Conservation (phyloP, 352 stramenopile species). For the Pythium periplocum region DNA sequence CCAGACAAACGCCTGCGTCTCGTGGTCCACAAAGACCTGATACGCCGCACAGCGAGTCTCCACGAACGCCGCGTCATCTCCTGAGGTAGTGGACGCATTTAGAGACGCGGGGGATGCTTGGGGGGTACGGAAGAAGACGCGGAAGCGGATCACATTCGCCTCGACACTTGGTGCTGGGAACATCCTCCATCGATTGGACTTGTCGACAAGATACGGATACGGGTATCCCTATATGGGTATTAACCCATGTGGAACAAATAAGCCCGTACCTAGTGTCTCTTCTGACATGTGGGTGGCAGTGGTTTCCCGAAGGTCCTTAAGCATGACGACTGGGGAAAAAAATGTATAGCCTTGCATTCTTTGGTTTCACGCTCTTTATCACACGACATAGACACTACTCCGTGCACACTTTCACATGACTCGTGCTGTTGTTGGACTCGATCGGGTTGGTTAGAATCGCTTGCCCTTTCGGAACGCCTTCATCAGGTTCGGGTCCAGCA, state of each 20-base stretch:
- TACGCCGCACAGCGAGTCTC: conserved; percentile 11
- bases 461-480: conserved; percentile 19
- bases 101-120: background rate
- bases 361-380: too few relatives aligned
- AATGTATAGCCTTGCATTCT: too few relatives aligned
- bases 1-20: conserved; percentile 17
- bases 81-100: background rate
- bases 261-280: too few relatives aligned
- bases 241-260: too few relatives aligned
- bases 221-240: too few relatives aligned
- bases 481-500: conserved; percentile 16
- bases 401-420: conserved; percentile 1
- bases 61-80: conserved; percentile 1
- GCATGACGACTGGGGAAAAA: too few relatives aligned
- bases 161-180: conserved; percentile 17
- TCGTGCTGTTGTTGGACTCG: too few relatives aligned
- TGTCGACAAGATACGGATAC: background rate
- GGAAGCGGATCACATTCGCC: conserved; percentile 19
- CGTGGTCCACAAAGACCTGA: conserved; percentile 5
- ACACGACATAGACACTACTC: too few relatives aligned
- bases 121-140: conserved; percentile 15
- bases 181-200: background rate
- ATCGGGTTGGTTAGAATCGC: conserved; percentile 7
- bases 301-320: too few relatives aligned
- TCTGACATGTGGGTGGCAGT: too few relatives aligned